Evolutionary conservation across 2,329 filamentous ascomycete species (phyloP), one percentile per base, ranked within the genome.

Genomic region (Curvularia verruculosa): DNA sequence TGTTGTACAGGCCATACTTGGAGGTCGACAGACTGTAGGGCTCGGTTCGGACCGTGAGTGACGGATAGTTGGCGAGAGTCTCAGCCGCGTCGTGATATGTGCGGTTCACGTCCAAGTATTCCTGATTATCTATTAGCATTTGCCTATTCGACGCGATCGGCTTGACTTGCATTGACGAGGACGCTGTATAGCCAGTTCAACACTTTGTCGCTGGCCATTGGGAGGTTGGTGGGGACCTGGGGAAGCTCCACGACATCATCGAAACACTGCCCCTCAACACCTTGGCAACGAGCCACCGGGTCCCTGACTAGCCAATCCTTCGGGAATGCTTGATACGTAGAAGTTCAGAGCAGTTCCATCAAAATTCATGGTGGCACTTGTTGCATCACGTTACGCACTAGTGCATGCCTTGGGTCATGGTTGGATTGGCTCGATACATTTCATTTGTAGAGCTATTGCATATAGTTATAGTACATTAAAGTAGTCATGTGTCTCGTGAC

Each of bases 121-220:
- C 92, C 91, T 98, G 50, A 1, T 2, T 2, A 1, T 5, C 2
- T 12, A 5, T 66, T 23, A 51, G 52, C 19, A 52, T 31, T 23
- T 37, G 12, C 5, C 9, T n/a, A 10, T 23, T 6, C 5, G 34
- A 19, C 39, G 15, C 19, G 9, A 6, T 13, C 7, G 19, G 15
- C 19, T 26, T 9, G 1, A 23, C 26, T 49, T 70, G 75, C 76
- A 56, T 71, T 75, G 40, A 89, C 91, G 56, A 98, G 80, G 54
- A 96, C 89, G 78, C 91, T 95, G 79, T 96, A 96, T 5, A 98
- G 87, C 94, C 94, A 98, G 79, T 92, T 93, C 71, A 98, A 83
- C 59, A 96, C 89, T 79, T 92, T 90, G 78, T 96, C 92, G 70
- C 91, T 89, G 74, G 96, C 90, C 68, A 88, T 86, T 39, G 46